phyloP scores from a whole-genome alignment of 305 asterid species.

The Solanum hybrid region DNA sequence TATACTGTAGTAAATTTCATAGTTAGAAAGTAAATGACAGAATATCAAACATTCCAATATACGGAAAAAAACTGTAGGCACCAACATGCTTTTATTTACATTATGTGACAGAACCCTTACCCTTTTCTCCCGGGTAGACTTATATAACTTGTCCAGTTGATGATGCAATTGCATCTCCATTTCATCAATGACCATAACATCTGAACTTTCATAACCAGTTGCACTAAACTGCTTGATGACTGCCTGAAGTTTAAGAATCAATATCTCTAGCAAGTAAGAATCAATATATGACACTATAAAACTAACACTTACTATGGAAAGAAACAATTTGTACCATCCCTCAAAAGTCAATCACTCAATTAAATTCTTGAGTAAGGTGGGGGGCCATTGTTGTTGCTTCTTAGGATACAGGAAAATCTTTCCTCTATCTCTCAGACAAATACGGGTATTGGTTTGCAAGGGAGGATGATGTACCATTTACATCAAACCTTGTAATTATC shows the following conservation, averaged over 20 bases:
- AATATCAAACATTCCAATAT: background rate
- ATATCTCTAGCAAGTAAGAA: background rate
- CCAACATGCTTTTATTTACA: background rate
- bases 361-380: background rate
- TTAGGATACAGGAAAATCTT: background rate
- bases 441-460: background rate
- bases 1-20: background rate
- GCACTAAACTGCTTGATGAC: slow-evolving; percentile 88
- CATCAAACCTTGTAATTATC: background rate
- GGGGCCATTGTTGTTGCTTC: background rate
- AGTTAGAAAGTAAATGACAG: background rate
- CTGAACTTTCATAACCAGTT: slow-evolving; percentile 90
- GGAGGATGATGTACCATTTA: background rate
- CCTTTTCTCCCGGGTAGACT: slow-evolving; percentile 88
- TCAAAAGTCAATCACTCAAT: background rate
- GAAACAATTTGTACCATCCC: background rate
- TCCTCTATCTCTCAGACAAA: background rate
- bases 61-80: background rate
- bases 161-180: slow-evolving; percentile 87
- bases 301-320: background rate
- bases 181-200: slow-evolving; percentile 80
- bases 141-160: slow-evolving; percentile 73
- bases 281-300: background rate
- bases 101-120: slow-evolving; percentile 25
- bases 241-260: slow-evolving; percentile 42